Base-by-base conservation (phyloP, 129 eudicot species). In the Apium graveolens region DNA sequence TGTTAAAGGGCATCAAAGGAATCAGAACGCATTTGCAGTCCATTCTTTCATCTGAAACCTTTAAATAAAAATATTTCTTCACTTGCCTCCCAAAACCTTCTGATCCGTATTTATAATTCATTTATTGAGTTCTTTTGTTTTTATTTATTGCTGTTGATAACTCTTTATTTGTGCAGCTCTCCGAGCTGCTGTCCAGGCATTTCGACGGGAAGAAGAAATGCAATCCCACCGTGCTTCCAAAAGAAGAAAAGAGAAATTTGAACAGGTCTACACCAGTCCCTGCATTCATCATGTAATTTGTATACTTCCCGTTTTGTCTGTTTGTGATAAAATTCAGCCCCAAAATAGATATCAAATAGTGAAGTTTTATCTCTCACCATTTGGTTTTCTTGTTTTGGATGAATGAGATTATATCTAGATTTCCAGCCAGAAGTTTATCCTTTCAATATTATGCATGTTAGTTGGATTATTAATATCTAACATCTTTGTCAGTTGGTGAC, bases 121-220 rank as follows among this genome's bases (percentile, higher is more conserved):
- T 12, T 74, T 44, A 10, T 24, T 44, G 31, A 62, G 37, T 62
- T 37, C 0, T 16, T 16, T 62, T 77, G 32, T 48, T 44, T 42
- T 53, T 27, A 26, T 68, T 11, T 27, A 20, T 17, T 32, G 11
- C 63, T 17, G 3, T 70, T 79, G n/a, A 26, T 77, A 69, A 79
- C 41, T 73, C 68, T 51, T 49, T 77, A 17, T 66, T 68, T 83
- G 77, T 87, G 79, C 81, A 94, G 98, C 97, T 84, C 91, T 94
- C 45, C 88, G 93, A 70, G 74, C 85, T 75, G 98, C 96, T 78
- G 93, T 94, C 63, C 90, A 82, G 79, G 98, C 98, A 76, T 94
- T 90, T 79, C 90, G 86, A 38, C 85, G 98, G 79, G 98, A 91
- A 82, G 96, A 94, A 83, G 97, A 91, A 80, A 80, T 79, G 71